These are phyloP conservation scores for Coriolopsis trogii DNA, from an alignment of 1,284 basidiomycete genomes.

Conservation along the genomic window DNA sequence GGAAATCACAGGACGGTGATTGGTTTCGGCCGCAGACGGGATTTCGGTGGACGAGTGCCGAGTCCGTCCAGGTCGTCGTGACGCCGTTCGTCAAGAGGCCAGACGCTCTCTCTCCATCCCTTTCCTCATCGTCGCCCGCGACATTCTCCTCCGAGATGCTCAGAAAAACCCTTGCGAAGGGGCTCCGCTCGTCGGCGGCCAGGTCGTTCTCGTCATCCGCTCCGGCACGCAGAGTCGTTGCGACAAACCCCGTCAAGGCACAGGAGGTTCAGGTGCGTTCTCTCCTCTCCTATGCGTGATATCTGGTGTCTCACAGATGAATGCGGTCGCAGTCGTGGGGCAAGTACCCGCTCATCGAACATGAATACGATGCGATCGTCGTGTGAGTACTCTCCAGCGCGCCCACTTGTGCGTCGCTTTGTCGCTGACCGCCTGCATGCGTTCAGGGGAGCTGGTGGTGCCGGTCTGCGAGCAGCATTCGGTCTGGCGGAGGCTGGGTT, in stretches of 20 bases:
- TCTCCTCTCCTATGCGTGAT: constrained; percentile 15
- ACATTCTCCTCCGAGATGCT: not conserved
- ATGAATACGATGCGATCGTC: constrained; percentile 96
- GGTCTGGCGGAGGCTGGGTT: constrained; percentile 98
- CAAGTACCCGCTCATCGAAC: constrained; percentile 96
- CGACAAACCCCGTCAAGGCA: constrained; percentile 80
- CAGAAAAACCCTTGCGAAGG: constrained; percentile 40
- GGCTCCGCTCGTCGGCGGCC: constrained; percentile 45
- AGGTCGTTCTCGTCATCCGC: constrained; percentile 68
- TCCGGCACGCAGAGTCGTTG: constrained; percentile 63
- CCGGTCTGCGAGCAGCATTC: constrained; percentile 97
- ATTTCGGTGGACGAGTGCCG: constrained; percentile 28
- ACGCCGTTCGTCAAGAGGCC: constrained; percentile 7
- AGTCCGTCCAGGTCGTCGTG: constrained; percentile 13
- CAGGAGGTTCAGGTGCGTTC: constrained; percentile 75
- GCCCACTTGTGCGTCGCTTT: not conserved
- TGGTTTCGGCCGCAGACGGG: constrained; percentile 30
- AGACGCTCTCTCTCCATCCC: not conserved
- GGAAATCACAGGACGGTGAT: constrained; percentile 29
- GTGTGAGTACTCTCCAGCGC: constrained; percentile 65
- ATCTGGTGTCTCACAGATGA: constrained; percentile 49
- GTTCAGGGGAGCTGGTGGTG: constrained; percentile 92
- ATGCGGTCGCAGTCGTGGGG: constrained; percentile 53
- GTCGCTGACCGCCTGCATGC: constrained; percentile 1
- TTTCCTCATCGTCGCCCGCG: not conserved